phyloP scores from a whole-genome alignment of 2,329 filamentous ascomycete genomes.

The Scedosporium boydii region DNA sequence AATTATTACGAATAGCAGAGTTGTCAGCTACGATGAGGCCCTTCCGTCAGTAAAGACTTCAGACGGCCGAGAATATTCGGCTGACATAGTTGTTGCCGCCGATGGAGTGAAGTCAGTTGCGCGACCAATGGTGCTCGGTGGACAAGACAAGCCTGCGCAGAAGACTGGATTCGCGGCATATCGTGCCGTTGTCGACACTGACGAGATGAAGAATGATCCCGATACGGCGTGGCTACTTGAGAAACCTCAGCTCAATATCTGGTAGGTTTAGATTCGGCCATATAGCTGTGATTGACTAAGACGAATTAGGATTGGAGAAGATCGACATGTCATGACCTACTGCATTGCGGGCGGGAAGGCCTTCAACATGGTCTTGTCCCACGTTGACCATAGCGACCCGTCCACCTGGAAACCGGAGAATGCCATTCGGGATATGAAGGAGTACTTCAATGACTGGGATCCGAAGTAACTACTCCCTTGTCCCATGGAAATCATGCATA shows the following conservation, averaged over 20 bases:
- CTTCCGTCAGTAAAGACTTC: constrained; percentile 13
- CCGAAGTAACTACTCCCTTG: constrained; percentile 14
- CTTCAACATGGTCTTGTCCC: constrained; percentile 37
- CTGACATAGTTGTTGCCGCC: constrained; percentile 25
- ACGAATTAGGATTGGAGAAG: constrained; percentile 25
- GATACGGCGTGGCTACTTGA: constrained; percentile 28
- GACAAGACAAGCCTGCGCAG: constrained; percentile 2
- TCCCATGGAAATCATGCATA: neutral
- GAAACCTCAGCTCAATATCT: constrained; percentile 27
- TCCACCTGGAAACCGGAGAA: constrained; percentile 17
- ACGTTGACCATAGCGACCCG: constrained; percentile 25
- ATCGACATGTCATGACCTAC: constrained; percentile 35
- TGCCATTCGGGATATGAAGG: constrained; percentile 22
- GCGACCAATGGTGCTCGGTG: neutral
- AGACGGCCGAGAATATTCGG: constrained; percentile 15
- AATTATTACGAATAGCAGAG: constrained; percentile 16
- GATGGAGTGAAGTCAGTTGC: constrained; percentile 14
- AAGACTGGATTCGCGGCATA: constrained; percentile 30
- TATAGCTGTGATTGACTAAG: neutral
- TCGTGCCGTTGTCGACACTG: constrained; percentile 27
- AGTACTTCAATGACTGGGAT: constrained; percentile 23
- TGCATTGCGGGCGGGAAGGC: constrained; percentile 28
- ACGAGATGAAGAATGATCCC: constrained; percentile 23
- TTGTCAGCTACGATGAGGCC: constrained; percentile 14
- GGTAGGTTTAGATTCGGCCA: constrained; percentile 15